Percentiles rank a stretch among this genome's conserved stretches.
These are phyloP conservation scores for Asterionellopsis glacialis DNA, from an alignment of 108 stramenopile genomes.

Conservation along the genomic window DNA sequence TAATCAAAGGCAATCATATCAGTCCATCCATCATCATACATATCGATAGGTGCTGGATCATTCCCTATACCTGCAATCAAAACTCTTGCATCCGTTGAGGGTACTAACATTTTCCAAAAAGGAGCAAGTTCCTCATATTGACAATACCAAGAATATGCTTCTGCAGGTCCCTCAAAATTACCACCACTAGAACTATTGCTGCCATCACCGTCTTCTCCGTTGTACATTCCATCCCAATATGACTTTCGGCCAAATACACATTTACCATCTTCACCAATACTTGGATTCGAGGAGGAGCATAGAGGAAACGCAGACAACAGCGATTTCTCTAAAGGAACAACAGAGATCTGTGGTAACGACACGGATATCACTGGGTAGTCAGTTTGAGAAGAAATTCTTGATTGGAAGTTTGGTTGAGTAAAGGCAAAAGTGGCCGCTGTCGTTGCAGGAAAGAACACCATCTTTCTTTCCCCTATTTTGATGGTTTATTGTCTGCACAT, in stretches of 20 bases:
- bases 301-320: neutral
- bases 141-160: constrained; percentile 53
- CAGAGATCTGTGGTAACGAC: too few relatives aligned
- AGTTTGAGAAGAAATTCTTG: too few relatives aligned
- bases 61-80: constrained; percentile 40
- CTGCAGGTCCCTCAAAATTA: neutral
- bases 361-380: too few relatives aligned
- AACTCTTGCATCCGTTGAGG: constrained; percentile 9
- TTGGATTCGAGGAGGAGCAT: too few relatives aligned
- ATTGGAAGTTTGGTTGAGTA: too few relatives aligned
- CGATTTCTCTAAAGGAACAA: too few relatives aligned
- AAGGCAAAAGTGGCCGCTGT: too few relatives aligned
- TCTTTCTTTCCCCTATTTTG: too few relatives aligned
- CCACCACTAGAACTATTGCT: neutral
- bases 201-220: neutral
- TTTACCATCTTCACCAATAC: neutral
- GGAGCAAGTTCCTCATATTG: constrained; percentile 57
- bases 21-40: constrained; percentile 36
- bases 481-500: too few relatives aligned
- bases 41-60: constrained; percentile 23
- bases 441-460: too few relatives aligned
- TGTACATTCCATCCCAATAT: constrained; percentile 6
- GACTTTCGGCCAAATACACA: constrained; percentile 4
- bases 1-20: constrained; percentile 40
- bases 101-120: constrained; percentile 44